phyloP scores from a whole-genome alignment of 2,329 filamentous ascomycete species.

The Magnaporthiopsis poae region DNA sequence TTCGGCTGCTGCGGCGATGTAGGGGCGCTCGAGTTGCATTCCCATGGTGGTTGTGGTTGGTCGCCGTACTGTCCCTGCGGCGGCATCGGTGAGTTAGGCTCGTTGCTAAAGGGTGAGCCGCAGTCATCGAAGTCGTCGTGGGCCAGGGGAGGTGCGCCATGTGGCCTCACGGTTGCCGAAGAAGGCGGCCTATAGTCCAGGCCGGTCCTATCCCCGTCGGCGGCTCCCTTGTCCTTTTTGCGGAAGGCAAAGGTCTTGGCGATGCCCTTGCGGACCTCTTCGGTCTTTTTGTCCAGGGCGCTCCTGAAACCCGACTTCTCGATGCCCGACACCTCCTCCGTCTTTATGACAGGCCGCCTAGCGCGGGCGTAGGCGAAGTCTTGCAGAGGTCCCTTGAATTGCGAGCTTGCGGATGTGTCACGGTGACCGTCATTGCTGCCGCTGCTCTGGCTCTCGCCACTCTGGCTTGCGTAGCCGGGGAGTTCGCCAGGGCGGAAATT shows the following conservation, averaged over 20 bases:
- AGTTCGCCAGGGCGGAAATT: constrained; percentile 18
- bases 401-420: constrained; percentile 17
- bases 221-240: constrained; percentile 30
- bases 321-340: constrained; percentile 43
- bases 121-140: constrained; percentile 15
- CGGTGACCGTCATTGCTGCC: constrained; percentile 26
- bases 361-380: constrained; percentile 35
- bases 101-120: constrained; percentile 10
- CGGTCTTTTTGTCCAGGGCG: constrained; percentile 45
- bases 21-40: background rate
- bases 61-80: constrained; percentile 10
- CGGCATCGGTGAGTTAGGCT: constrained; percentile 10
- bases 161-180: constrained; percentile 26
- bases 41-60: constrained; percentile 23
- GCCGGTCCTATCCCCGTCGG: constrained; percentile 15
- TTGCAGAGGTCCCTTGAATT: constrained; percentile 24
- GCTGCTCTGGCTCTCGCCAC: constrained; percentile 29
- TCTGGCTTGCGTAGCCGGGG: constrained; percentile 15
- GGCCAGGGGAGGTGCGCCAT: constrained; percentile 12
- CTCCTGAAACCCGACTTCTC: constrained; percentile 45
- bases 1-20: constrained; percentile 24
- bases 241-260: constrained; percentile 45
- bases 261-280: constrained; percentile 42
- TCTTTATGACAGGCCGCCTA: constrained; percentile 33
- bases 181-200: constrained; percentile 25